A percentile compares a stretch with the other conserved stretches of the same genome.
These are phyloP conservation scores for Mangifera indica DNA, from an alignment of 345 rosid genomes.

Conservation along the genomic window DNA sequence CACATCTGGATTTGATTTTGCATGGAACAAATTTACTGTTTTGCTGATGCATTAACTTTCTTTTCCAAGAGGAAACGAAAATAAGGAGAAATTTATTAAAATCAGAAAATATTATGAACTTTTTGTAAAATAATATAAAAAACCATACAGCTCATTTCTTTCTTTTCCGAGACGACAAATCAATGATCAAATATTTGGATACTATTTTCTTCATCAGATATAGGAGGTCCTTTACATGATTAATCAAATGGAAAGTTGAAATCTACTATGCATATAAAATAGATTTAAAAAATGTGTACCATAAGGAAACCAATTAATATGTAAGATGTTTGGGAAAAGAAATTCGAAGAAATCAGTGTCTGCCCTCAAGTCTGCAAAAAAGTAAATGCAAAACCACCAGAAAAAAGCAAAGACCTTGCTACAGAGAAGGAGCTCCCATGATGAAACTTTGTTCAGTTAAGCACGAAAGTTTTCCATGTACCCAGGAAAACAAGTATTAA, in stretches of 20 bases:
- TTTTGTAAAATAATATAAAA: slow-evolving; percentile 16
- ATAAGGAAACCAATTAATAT: not conserved
- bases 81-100: slow-evolving; percentile 1
- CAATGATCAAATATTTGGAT: slow-evolving; percentile 29
- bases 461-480: slow-evolving; percentile 20
- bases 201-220: slow-evolving; percentile 16
- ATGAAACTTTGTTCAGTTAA: slow-evolving; percentile 21
- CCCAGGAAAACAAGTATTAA: not conserved
- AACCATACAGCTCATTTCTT: slow-evolving; percentile 11
- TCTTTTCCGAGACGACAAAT: slow-evolving; percentile 35
- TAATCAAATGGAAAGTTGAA: not conserved
- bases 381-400: slow-evolving; percentile 33
- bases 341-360: slow-evolving; percentile 13
- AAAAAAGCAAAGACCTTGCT: slow-evolving; percentile 20
- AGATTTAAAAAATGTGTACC: not conserved
- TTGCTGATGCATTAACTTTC: slow-evolving; percentile 32
- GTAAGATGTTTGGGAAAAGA: slow-evolving; percentile 4
- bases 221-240: slow-evolving; percentile 6
- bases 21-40: slow-evolving; percentile 23
- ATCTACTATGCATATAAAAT: not conserved
- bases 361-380: slow-evolving; percentile 29
- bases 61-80: slow-evolving; percentile 32
- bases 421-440: slow-evolving; percentile 32
- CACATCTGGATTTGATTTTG: slow-evolving; percentile 28
- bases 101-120: not conserved